Conservation (phyloP, 345 rosid genomes). For the Euclidium syriacum region DNA sequence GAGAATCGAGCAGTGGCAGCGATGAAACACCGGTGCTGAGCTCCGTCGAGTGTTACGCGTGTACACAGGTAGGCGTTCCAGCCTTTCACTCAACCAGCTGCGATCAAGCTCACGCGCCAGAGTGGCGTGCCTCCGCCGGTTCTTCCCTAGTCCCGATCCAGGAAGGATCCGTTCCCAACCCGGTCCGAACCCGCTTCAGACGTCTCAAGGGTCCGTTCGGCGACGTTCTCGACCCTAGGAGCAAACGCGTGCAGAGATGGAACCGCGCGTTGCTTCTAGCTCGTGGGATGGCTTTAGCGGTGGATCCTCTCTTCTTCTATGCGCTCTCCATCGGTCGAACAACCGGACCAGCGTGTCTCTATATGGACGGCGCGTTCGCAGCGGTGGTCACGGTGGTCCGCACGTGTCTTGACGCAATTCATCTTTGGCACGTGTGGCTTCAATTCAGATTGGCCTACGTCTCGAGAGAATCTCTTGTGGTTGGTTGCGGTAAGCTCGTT, state of each 20-base stretch:
- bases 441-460: conserved; percentile 79
- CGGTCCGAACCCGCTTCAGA: conserved; percentile 1
- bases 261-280: conserved; percentile 67
- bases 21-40: conserved; percentile 35
- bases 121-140: conserved; percentile 96
- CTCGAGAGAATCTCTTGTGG: conserved; percentile 74
- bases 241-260: conserved; percentile 64
- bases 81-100: conserved; percentile 94
- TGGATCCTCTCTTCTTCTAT: conserved; percentile 87
- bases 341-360: conserved; percentile 57
- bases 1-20: conserved; percentile 10
- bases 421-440: conserved; percentile 68
- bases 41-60: conserved; percentile 82
- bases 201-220: conserved; percentile 38
- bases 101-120: conserved; percentile 77
- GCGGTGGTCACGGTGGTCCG: conserved; percentile 62
- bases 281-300: conserved; percentile 70
- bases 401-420: conserved; percentile 61
- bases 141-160: conserved; percentile 86
- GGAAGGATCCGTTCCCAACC: conserved; percentile 13
- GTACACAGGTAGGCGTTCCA: conserved; percentile 92
- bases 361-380: conserved; percentile 73
- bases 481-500: conserved; percentile 90
- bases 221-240: conserved; percentile 59
- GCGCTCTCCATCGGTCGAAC: conserved; percentile 49